Percentiles rank a stretch among this genome's conserved stretches.
Conservation (phyloP, 352 stramenopile genomes). For the Globisporangium parvum region DNA sequence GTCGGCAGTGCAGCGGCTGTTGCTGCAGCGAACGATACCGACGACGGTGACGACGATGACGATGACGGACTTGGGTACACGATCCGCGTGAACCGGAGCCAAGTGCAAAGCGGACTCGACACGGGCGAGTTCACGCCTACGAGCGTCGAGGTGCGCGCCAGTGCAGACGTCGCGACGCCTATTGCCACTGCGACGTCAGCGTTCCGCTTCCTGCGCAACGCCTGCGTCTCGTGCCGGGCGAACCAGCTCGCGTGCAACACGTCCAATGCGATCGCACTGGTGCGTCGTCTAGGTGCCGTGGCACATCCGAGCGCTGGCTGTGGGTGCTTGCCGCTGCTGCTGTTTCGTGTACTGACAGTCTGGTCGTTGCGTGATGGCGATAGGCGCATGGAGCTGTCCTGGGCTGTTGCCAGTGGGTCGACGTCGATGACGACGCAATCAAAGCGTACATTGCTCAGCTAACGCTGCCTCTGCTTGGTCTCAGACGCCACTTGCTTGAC, state of each 20-base stretch:
- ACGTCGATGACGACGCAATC: conserved; percentile 52
- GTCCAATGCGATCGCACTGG: conserved; percentile 16
- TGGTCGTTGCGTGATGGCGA: background rate
- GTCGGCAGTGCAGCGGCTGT: background rate
- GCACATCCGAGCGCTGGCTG: conserved; percentile 15
- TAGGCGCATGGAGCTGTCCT: conserved; percentile 38
- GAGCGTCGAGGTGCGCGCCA: conserved; percentile 24
- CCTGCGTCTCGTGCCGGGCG: conserved; percentile 32
- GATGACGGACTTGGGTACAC: conserved; percentile 64
- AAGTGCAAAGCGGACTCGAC: conserved; percentile 18
- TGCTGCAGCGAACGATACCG: background rate
- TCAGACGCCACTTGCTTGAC: background rate
- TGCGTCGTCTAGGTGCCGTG: conserved; percentile 7
- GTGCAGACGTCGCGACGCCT: background rate
- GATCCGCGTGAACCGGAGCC: conserved; percentile 31
- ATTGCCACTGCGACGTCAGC: conserved; percentile 29
- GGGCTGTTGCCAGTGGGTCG: conserved; percentile 42
- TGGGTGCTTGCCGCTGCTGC: too few relatives aligned
- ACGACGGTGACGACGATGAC: conserved; percentile 13
- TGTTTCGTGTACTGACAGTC: background rate
- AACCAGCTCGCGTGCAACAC: conserved; percentile 50
- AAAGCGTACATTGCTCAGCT: conserved; percentile 22
- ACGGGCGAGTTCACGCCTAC: conserved; percentile 23
- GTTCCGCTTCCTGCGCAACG: conserved; percentile 72
- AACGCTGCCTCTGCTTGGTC: background rate